Evolutionary conservation across 1,284 basidiomycete genomes (phyloP), one percentile per base, ranked within the genome.

Genomic region (Moniliella sp.): DNA sequence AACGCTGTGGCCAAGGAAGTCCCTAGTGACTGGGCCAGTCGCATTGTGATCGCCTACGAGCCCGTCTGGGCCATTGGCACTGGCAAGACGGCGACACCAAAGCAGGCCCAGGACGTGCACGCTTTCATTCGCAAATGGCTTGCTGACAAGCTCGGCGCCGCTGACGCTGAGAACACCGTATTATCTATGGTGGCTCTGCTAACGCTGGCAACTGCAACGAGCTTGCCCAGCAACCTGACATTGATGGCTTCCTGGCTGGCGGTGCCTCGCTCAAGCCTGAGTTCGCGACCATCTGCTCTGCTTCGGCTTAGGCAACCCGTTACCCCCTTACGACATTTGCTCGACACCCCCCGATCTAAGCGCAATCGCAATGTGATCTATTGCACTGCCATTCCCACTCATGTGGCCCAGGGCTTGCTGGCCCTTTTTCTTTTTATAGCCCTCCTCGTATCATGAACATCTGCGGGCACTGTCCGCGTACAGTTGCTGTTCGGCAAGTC

Each of bases 181-280:
- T 94, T 62, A 83, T 97, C 64, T 97, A 97, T 62, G 91, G 88
- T 33, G 88, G 91, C 25, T 80, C 76, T 42, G 91, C 97, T 39
- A 81, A 71, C 34, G 83, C 73, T 25, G 71, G 70, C 48, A 94
- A 93, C 67, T 78, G 73, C 67, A 71, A 71, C 51, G 82, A 93
- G 60, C 43, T 52, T n/a, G n/a, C n/a, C n/a, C n/a, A n/a, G n/a
- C 76, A 80, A 57, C 66, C 67, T 7, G 86, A 94, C 62, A 78
- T 97, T 37, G 86, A 94, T 62, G 88, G 88, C 12, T 94, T 94
- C 76, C 74, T 97, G 44, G 91, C 97, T 23, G 91, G 91, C 25
- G 88, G 88, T 17, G 88, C 91, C 21, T 88, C 82, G 25, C 71
- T 99, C 64, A 97, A 97, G 68, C 86, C 88, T 39, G 86, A 93